A percentile compares a stretch with the other conserved stretches of the same genome.
phyloP scores from a whole-genome alignment of 2,329 filamentous ascomycete species.

The Nannizziopsis barbatae region DNA sequence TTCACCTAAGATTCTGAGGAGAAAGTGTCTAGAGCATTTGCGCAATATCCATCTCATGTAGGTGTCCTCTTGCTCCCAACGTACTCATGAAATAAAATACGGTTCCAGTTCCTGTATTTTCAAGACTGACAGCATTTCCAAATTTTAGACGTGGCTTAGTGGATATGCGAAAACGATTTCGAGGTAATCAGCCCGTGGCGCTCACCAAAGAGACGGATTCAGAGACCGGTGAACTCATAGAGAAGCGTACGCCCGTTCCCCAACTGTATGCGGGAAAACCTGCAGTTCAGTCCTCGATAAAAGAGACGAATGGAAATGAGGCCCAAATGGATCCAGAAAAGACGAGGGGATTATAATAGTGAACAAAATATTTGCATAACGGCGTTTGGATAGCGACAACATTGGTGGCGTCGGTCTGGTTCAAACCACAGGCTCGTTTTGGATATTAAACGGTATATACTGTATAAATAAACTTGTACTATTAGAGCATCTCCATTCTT shows the following conservation, averaged over 20 bases:
- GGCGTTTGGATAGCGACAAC: neutral
- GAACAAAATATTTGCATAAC: constrained; percentile 2
- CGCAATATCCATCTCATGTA: neutral
- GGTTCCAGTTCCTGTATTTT: neutral
- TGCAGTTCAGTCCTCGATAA: constrained; percentile 52
- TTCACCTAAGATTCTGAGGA: too few species aligned
- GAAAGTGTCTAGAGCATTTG: neutral
- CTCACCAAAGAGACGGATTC: constrained; percentile 50
- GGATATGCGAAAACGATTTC: constrained; percentile 97
- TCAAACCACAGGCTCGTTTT: neutral
- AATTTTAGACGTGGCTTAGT: constrained; percentile 62
- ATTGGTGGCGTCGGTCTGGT: constrained; percentile 6
- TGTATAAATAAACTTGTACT: constrained; percentile 8
- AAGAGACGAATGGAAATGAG: constrained; percentile 58
- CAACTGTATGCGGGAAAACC: constrained; percentile 71
- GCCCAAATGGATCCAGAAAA: constrained; percentile 39
- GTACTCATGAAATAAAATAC: neutral
- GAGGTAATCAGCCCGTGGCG: constrained; percentile 78
- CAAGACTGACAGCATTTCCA: neutral
- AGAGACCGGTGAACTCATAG: constrained; percentile 23
- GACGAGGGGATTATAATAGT: constrained; percentile 34
- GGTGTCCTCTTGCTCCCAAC: neutral
- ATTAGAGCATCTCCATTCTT: constrained; percentile 4
- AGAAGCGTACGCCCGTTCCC: constrained; percentile 37
- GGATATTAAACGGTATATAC: neutral